phyloP scores from a whole-genome alignment of 1,139 yeast species.

The Pichia sp. region DNA sequence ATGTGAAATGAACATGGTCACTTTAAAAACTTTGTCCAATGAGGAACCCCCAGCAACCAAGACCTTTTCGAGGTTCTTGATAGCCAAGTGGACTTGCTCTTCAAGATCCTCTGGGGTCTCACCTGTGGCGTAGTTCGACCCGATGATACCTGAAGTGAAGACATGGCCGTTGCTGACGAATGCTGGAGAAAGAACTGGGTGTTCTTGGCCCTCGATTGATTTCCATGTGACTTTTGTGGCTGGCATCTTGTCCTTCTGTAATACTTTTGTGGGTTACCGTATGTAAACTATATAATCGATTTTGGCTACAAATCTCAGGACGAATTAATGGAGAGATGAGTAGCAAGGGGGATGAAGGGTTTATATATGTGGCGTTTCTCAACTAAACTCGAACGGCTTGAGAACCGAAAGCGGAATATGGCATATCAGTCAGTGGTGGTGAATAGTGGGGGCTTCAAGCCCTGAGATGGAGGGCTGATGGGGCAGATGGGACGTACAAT shows the following conservation, averaged over 20 bases:
- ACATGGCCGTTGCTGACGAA: conserved; percentile 47
- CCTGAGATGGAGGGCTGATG: too few species aligned
- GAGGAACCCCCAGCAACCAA: conserved; percentile 44
- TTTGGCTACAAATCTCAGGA: too few species aligned
- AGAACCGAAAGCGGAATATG: too few species aligned
- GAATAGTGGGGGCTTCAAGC: neutral
- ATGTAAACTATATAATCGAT: neutral
- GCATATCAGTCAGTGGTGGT: too few species aligned
- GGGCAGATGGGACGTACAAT: too few species aligned
- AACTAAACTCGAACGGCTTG: neutral
- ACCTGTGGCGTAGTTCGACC: conserved; percentile 31
- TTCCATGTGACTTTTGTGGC: conserved; percentile 15
- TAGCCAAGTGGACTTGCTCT: conserved; percentile 43
- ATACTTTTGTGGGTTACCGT: neutral
- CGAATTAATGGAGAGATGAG: neutral
- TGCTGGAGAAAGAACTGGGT: conserved; percentile 41
- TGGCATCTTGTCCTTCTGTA: neutral
- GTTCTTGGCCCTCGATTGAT: conserved; percentile 9
- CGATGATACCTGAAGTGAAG: conserved; percentile 43
- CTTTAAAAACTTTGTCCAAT: conserved; percentile 49
- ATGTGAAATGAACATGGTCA: conserved; percentile 46
- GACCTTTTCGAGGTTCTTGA: conserved; percentile 42
- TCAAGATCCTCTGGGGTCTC: conserved; percentile 33
- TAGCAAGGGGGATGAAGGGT: neutral
- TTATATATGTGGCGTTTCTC: neutral